phyloP scores from a whole-genome alignment of 2,329 filamentous ascomycete species.

The Periconia macrospinosa region DNA sequence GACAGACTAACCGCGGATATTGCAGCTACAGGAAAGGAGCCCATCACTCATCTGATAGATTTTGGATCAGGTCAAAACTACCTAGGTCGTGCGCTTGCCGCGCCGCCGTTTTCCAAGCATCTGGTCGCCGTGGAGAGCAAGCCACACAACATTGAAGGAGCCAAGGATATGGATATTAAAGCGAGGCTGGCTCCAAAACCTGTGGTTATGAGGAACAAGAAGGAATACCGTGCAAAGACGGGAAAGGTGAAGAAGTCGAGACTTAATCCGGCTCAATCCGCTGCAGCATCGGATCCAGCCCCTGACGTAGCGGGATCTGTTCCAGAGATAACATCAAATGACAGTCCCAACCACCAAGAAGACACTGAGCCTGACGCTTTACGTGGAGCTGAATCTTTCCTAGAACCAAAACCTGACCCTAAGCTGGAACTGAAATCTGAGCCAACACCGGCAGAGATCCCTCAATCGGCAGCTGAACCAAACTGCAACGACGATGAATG shows the following conservation, averaged over 20 bases:
- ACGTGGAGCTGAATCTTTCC: no score
- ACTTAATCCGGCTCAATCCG: background rate
- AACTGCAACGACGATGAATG: slow-evolving; percentile 19
- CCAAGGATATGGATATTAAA: slow-evolving; percentile 79
- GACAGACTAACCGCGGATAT: slow-evolving; percentile 65
- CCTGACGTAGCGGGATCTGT: background rate
- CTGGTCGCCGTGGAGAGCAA: slow-evolving; percentile 90
- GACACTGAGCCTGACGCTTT: background rate
- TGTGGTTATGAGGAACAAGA: slow-evolving; percentile 79
- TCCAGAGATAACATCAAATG: no score
- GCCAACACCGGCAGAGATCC: background rate
- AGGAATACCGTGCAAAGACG: slow-evolving; percentile 63
- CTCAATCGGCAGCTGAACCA: background rate
- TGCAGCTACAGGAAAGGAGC: slow-evolving; percentile 26
- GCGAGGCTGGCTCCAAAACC: slow-evolving; percentile 76
- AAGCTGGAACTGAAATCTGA: no score
- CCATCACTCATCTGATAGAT: slow-evolving; percentile 85
- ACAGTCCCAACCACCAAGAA: background rate
- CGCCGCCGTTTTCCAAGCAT: slow-evolving; percentile 79
- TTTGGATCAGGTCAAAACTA: slow-evolving; percentile 98
- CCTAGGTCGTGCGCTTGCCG: slow-evolving; percentile 83
- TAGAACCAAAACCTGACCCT: no score
- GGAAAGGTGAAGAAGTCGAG: slow-evolving; percentile 47
- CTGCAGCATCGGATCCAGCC: background rate
- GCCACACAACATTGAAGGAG: slow-evolving; percentile 82